A percentile compares a stretch with the other conserved stretches of the same genome.
phyloP scores from a whole-genome alignment of 2,329 filamentous ascomycete species.

The Hirsutella thompsonii region DNA sequence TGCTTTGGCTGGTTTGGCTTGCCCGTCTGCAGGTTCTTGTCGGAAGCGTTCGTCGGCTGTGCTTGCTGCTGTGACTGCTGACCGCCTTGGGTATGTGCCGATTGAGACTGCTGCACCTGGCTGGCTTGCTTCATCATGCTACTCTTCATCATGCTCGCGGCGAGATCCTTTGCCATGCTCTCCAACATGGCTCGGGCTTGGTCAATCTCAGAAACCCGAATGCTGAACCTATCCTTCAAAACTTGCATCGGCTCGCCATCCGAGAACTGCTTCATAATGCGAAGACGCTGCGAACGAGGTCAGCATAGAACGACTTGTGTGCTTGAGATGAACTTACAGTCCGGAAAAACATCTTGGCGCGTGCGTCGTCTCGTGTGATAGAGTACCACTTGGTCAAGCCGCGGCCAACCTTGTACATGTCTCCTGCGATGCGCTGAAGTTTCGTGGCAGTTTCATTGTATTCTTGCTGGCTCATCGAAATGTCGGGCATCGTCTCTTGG shows the following conservation, averaged over 20 bases:
- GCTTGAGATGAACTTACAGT: slow-evolving; percentile 24
- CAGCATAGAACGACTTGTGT: not conserved
- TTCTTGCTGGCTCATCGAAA: slow-evolving; percentile 32
- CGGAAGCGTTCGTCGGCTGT: slow-evolving; percentile 29
- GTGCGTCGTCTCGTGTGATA: slow-evolving; percentile 32
- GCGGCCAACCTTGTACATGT: slow-evolving; percentile 31
- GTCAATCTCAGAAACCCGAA: slow-evolving; percentile 38
- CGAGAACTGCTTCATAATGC: slow-evolving; percentile 38
- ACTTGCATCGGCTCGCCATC: slow-evolving; percentile 33
- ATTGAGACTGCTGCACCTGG: slow-evolving; percentile 12
- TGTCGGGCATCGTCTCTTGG: slow-evolving; percentile 29
- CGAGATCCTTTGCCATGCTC: slow-evolving; percentile 37
- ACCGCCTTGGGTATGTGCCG: slow-evolving; percentile 11
- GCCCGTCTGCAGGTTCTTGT: slow-evolving; percentile 36
- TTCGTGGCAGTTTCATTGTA: slow-evolving; percentile 29
- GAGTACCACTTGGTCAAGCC: slow-evolving; percentile 34
- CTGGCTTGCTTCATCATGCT: slow-evolving; percentile 12
- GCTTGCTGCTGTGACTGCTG: slow-evolving; percentile 21
- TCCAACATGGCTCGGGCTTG: slow-evolving; percentile 32
- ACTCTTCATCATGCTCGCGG: slow-evolving; percentile 16
- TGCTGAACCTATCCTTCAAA: slow-evolving; percentile 36
- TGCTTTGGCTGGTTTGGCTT: slow-evolving; percentile 27
- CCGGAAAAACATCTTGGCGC: slow-evolving; percentile 39
- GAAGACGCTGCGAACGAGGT: slow-evolving; percentile 29
- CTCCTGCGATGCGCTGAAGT: slow-evolving; percentile 24